A percentile compares a stretch with the other conserved stretches of the same genome.
Evolutionary conservation across 78 protist species (phyloP).

Genomic region (Capsaspora owczarzaki): DNA sequence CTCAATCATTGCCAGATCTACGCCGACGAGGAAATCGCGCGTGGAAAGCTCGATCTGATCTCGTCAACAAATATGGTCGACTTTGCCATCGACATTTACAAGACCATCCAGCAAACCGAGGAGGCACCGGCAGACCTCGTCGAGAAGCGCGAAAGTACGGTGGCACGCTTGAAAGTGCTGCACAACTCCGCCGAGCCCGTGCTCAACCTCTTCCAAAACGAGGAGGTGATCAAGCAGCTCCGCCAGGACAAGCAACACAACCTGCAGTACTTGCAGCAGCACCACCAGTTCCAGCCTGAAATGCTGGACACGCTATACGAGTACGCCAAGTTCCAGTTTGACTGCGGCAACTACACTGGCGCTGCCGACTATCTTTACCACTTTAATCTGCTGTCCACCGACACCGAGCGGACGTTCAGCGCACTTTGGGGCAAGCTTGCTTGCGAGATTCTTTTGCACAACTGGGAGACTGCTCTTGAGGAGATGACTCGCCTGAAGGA

Average conservation of each 20-base stretch:
- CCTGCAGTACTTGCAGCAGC: constrained; percentile 2
- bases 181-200: not conserved
- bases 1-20: no score
- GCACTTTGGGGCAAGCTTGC: constrained; percentile 89
- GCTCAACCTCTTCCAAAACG: constrained; percentile 8
- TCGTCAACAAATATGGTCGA: constrained; percentile 18
- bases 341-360: constrained; percentile 37
- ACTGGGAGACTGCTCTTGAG: constrained; percentile 64
- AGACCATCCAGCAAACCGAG: not conserved
- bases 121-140: not conserved
- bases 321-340: constrained; percentile 35
- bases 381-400: constrained; percentile 9
- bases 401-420: constrained; percentile 26
- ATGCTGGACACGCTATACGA: constrained; percentile 31
- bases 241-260: constrained; percentile 16
- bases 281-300: constrained; percentile 10
- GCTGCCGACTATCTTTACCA: constrained; percentile 31
- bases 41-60: not conserved
- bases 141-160: not conserved
- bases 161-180: not conserved
- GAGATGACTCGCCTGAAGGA: constrained; percentile 30
- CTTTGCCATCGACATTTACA: constrained; percentile 12
- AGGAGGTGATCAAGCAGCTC: constrained; percentile 15
- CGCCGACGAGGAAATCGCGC: not conserved
- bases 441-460: constrained; percentile 55